Percentiles rank a stretch among this genome's conserved stretches.
Evolutionary conservation across 352 stramenopile species (phyloP).

Genomic region (Phytophthora citricola): DNA sequence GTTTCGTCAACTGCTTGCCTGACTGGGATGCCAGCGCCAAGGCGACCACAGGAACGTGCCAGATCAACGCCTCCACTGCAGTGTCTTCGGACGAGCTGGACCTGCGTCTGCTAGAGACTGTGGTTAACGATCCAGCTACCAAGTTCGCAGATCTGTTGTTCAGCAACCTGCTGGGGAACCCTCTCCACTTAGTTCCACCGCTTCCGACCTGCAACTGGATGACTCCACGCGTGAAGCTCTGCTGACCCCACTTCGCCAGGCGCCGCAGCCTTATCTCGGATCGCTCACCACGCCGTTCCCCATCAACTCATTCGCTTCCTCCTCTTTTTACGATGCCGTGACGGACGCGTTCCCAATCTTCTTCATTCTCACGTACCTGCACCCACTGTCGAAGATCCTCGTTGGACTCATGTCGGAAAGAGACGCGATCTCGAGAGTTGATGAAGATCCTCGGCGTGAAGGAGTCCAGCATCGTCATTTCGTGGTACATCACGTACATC

Average conservation of each 20-base stretch:
- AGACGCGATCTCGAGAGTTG: constrained; percentile 39
- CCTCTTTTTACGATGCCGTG: constrained; percentile 46
- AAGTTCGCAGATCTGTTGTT: constrained; percentile 28
- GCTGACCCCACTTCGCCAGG: constrained; percentile 38
- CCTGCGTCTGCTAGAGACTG: constrained; percentile 23
- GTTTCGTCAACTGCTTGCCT: constrained; percentile 50
- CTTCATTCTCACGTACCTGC: constrained; percentile 38
- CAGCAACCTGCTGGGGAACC: constrained; percentile 17
- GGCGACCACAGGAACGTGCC: constrained; percentile 22
- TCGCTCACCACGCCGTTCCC: constrained; percentile 42
- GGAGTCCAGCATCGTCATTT: constrained; percentile 42
- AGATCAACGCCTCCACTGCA: constrained; percentile 24
- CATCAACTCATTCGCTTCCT: constrained; percentile 29
- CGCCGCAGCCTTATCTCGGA: constrained; percentile 47
- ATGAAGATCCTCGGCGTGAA: constrained; percentile 47
- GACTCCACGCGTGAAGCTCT: constrained; percentile 26
- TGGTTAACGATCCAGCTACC: constrained; percentile 35
- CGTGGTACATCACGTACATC: constrained; percentile 55
- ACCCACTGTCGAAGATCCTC: constrained; percentile 41
- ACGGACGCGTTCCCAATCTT: constrained; percentile 38
- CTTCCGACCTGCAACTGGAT: constrained; percentile 16
- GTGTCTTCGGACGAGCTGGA: constrained; percentile 21
- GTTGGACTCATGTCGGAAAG: constrained; percentile 40
- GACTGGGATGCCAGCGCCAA: constrained; percentile 38
- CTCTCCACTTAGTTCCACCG: constrained; percentile 21